Conservation (phyloP, 352 stramenopile genomes). For the Blastocystis sp. region DNA sequence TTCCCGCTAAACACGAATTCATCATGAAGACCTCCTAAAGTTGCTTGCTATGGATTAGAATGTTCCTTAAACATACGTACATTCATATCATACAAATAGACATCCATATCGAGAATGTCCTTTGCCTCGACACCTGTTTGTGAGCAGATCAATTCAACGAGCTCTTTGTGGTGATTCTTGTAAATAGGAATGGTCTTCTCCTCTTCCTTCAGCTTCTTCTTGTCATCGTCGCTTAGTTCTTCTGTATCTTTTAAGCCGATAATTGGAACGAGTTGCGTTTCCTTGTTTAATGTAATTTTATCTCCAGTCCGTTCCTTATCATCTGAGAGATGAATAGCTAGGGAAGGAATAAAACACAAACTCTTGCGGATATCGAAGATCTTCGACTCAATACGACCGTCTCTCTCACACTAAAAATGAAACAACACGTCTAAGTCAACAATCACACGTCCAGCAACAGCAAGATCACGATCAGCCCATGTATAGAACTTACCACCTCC, state of each 20-base stretch:
- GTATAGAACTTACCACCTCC: conserved; percentile 94
- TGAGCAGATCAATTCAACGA: conserved; percentile 43
- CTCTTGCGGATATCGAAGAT: conserved; percentile 88
- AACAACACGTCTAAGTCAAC: conserved; percentile 71
- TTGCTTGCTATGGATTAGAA: conserved; percentile 87
- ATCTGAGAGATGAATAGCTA: conserved; percentile 92
- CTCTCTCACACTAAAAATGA: conserved; percentile 29
- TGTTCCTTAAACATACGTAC: not conserved
- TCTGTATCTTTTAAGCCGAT: conserved; percentile 73
- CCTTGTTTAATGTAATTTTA: conserved; percentile 89
- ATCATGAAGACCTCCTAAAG: conserved; percentile 82
- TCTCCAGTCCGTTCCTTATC: conserved; percentile 71
- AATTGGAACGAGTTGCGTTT: conserved; percentile 90
- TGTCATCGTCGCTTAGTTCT: not conserved
- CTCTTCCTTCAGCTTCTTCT: conserved; percentile 28
- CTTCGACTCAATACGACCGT: conserved; percentile 68
- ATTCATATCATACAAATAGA: conserved; percentile 51
- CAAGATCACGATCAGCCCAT: conserved; percentile 94
- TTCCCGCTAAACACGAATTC: conserved; percentile 90
- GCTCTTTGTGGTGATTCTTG: conserved; percentile 43
- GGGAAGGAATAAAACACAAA: conserved; percentile 90
- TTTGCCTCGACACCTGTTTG: conserved; percentile 2
- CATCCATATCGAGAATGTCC: conserved; percentile 48
- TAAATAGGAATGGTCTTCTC: conserved; percentile 24
- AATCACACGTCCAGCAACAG: conserved; percentile 85